These are phyloP conservation scores for Aspergillus pseudoterreus DNA, from an alignment of 2,329 filamentous ascomycete genomes.

Conservation along the genomic window DNA sequence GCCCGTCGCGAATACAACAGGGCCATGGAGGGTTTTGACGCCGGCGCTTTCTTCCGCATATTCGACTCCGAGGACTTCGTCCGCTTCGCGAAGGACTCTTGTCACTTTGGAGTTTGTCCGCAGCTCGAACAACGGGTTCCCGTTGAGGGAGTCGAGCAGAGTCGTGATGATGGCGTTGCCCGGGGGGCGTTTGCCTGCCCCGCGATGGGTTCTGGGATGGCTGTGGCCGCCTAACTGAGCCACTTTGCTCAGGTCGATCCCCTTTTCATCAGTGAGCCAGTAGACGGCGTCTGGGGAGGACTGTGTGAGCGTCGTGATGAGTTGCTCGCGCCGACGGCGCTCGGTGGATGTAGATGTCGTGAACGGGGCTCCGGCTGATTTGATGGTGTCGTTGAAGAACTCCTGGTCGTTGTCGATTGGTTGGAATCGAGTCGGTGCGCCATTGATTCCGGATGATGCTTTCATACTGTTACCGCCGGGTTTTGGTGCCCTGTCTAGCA, in stretches of 20 bases:
- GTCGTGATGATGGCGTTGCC: slow-evolving; percentile 57
- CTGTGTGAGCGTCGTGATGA: slow-evolving; percentile 50
- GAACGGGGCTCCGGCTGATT: slow-evolving; percentile 49
- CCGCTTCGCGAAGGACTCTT: slow-evolving; percentile 39
- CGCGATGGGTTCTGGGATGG: slow-evolving; percentile 55
- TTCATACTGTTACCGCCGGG: slow-evolving; percentile 65
- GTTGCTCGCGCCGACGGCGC: slow-evolving; percentile 32
- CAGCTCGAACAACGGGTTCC: slow-evolving; percentile 50
- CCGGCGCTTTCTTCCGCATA: slow-evolving; percentile 35
- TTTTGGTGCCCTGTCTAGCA: slow-evolving; percentile 58
- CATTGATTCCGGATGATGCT: slow-evolving; percentile 64
- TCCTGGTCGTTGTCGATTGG: slow-evolving; percentile 31
- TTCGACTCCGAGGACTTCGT: slow-evolving; percentile 51
- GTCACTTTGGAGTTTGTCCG: slow-evolving; percentile 53
- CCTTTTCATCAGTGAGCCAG: slow-evolving; percentile 57
- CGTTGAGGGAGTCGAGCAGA: slow-evolving; percentile 51
- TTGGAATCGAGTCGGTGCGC: slow-evolving; percentile 58
- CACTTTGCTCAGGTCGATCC: slow-evolving; percentile 57
- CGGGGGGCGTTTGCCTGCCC: slow-evolving; percentile 52
- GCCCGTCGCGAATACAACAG: slow-evolving; percentile 59
- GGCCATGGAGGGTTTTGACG: slow-evolving; percentile 39
- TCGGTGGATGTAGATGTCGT: slow-evolving; percentile 26
- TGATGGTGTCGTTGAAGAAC: slow-evolving; percentile 56
- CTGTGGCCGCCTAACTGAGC: slow-evolving; percentile 59
- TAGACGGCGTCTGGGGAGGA: slow-evolving; percentile 49